Evolutionary conservation across 805 yeast species (phyloP).

Genomic region (fission yeast (Schizosaccharomyces pombe)): DNA sequence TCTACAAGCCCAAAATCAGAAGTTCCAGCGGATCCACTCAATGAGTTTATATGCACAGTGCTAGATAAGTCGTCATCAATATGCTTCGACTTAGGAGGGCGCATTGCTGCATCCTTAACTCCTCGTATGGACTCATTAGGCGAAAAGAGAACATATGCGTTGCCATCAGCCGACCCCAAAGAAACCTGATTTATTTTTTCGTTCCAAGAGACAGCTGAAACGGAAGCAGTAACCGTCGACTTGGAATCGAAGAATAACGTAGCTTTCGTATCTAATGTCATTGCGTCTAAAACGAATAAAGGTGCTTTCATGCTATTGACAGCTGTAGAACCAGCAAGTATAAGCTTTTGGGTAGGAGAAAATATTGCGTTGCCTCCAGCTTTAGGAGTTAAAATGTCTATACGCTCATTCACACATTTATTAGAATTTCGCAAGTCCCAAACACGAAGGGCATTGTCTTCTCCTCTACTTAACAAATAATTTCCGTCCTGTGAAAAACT

Average conservation of each 20-base stretch:
- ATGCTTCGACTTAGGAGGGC: constrained; percentile 13
- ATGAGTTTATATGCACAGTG: constrained; percentile 14
- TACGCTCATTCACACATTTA: constrained; percentile 10
- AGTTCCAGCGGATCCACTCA: constrained; percentile 7
- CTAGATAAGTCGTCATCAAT: constrained; percentile 13
- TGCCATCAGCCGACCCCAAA: constrained; percentile 14
- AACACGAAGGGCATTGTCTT: constrained; percentile 12
- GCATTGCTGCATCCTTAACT: constrained; percentile 12
- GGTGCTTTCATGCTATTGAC: constrained; percentile 5
- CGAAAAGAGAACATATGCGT: constrained; percentile 13
- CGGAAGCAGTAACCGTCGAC: constrained; percentile 4
- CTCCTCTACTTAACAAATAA: constrained; percentile 11
- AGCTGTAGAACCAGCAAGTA: constrained; percentile 12
- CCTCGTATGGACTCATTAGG: constrained; percentile 14
- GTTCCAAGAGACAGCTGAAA: constrained; percentile 12
- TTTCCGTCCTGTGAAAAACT: constrained; percentile 7
- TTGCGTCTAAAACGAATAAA: constrained; percentile 7
- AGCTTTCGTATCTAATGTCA: constrained; percentile 14
- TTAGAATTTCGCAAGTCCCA: constrained; percentile 15
- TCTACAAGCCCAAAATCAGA: constrained; percentile 4
- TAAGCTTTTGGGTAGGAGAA: constrained; percentile 13
- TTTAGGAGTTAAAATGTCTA: constrained; percentile 7
- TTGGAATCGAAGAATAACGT: constrained; percentile 10
- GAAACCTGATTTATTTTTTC: constrained; percentile 14
- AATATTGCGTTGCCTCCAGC: constrained; percentile 10